phyloP scores from a whole-genome alignment of 768 basidiomycete genomes.

The Leucosporidium yakuticum region DNA sequence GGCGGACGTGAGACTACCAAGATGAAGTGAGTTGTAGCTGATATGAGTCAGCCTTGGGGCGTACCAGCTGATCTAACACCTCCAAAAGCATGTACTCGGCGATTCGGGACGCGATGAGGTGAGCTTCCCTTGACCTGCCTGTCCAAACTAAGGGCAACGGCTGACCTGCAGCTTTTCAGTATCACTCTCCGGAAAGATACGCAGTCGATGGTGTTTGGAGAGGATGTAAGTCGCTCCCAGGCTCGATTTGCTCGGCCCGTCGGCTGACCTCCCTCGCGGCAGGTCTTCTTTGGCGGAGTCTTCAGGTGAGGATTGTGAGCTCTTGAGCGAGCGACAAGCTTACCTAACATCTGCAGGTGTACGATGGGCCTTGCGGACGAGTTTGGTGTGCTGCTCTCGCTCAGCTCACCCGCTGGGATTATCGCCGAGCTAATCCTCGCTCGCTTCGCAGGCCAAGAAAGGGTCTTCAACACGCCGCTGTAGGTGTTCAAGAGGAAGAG shows the following conservation, averaged over 20 bases:
- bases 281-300: conserved; percentile 85
- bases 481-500: not conserved
- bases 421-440: conserved; percentile 1
- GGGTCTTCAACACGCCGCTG: conserved; percentile 91
- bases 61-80: not conserved
- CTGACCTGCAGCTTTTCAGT: conserved; percentile 44
- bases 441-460: conserved; percentile 63
- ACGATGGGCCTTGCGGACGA: conserved; percentile 25
- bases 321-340: not conserved
- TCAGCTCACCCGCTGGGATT: not conserved
- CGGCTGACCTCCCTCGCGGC: conserved; percentile 44
- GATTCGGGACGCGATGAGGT: conserved; percentile 83
- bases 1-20: conserved; percentile 82
- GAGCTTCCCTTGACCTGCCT: conserved; percentile 14
- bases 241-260: not conserved
- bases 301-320: conserved; percentile 79
- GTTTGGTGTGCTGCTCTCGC: conserved; percentile 2
- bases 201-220: conserved; percentile 77
- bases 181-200: conserved; percentile 80
- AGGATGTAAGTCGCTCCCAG: conserved; percentile 28
- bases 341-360: not conserved
- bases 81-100: conserved; percentile 64
- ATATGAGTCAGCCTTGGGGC: not conserved
- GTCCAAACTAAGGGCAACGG: not conserved
- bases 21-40: conserved; percentile 57